Evolutionary conservation across 352 stramenopile genomes (phyloP), one percentile per base, ranked within the genome.

Genomic region (Globisporangium alternatum): DNA sequence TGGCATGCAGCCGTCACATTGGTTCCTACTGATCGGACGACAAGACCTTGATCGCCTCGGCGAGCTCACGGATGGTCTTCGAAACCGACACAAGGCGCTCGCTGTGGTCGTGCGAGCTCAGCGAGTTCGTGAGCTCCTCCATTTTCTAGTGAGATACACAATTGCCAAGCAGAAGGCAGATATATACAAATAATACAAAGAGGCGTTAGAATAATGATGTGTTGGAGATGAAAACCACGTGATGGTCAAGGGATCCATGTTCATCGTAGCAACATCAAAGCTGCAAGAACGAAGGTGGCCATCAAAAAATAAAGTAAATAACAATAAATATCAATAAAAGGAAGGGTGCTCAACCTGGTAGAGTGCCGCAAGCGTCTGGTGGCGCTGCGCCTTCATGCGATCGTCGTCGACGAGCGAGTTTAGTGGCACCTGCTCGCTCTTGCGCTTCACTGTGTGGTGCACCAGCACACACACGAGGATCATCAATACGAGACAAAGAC

Each of bases 311-410:
- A 48, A n/a, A 25, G 21, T 45, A 31, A 19, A 19, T 19, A 28
- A 44, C 15, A 44, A 74, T 53, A 61, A 17, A 19, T 43, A 13
- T 68, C 55, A 68, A 54, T 81, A 81, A 21, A 76, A 77, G 66
- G 66, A 68, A 58, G 77, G 71, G 72, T 89, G 75, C 56, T 89
- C 77, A 66, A 91, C 83, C 83, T 91, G 62, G 74, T 90, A 90
- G 49, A 91, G 71, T 17, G 79, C 64, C 31, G 77, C 72, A 8
- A 91, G 83, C 9, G 83, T 80, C 64, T 88, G 77, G 19, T 72
- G 76, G 41, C 81, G 83, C n/a, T 77, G 68, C 22, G 65, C 67
- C 13, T 75, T 78, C 57, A 90, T 52, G 12, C 62, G 39, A 33
- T 85, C 77, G 13, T 76, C 69, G 49, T 87, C 77, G 2, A 65